Evolutionary conservation across 2,329 filamentous ascomycete species (phyloP).

Genomic region (Cladosporium sphaerospermum): DNA sequence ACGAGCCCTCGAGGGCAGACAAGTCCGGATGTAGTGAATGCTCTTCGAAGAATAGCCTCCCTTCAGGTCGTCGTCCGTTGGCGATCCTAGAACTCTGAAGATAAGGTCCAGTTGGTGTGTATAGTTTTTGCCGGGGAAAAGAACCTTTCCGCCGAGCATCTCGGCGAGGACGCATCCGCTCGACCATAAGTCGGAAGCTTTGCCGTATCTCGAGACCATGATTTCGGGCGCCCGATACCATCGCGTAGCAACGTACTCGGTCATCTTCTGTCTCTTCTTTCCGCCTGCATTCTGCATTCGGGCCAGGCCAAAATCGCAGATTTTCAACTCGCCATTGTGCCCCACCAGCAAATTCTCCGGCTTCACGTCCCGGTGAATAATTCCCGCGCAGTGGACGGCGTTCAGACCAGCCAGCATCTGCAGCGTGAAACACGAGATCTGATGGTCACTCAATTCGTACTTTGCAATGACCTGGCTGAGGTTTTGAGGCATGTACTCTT

Average conservation of each 20-base stretch:
- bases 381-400: constrained; percentile 81
- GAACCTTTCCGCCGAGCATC: constrained; percentile 82
- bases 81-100: constrained; percentile 88
- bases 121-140: constrained; percentile 96
- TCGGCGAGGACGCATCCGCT: constrained; percentile 93
- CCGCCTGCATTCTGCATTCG: constrained; percentile 53
- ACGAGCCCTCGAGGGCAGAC: neutral
- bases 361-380: constrained; percentile 83
- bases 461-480: constrained; percentile 82
- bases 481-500: constrained; percentile 97
- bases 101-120: constrained; percentile 98
- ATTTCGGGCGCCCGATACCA: constrained; percentile 97
- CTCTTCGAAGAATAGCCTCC: neutral
- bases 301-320: constrained; percentile 91
- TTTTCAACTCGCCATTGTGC: constrained; percentile 95
- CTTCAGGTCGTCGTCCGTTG: constrained; percentile 55
- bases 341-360: constrained; percentile 92
- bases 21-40: neutral
- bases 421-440: constrained; percentile 98
- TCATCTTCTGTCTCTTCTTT: constrained; percentile 94
- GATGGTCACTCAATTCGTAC: constrained; percentile 69
- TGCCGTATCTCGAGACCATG: constrained; percentile 99
- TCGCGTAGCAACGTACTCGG: constrained; percentile 90
- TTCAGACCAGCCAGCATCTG: constrained; percentile 95
- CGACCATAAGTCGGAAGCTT: constrained; percentile 97